A percentile compares a stretch with the other conserved stretches of the same genome.
phyloP scores from a whole-genome alignment of 2,329 filamentous ascomycete species.

The Mycosphaerella sp. region DNA sequence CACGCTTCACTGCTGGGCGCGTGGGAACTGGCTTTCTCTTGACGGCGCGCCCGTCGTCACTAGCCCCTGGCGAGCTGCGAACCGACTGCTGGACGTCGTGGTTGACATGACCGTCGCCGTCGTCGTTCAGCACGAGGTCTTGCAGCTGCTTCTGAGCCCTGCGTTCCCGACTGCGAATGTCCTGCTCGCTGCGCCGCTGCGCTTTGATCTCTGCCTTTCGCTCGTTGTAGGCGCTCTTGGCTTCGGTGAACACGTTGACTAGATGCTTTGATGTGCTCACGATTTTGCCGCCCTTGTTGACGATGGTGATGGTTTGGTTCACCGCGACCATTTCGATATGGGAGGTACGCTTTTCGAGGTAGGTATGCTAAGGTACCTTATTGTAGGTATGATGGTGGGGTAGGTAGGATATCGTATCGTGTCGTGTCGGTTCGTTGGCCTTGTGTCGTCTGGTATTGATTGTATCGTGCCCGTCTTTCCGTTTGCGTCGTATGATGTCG shows the following conservation, averaged over 20 bases:
- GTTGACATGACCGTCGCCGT: constrained; percentile 17
- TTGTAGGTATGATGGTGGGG: too few relatives aligned
- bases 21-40: constrained; percentile 26
- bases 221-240: constrained; percentile 78
- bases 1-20: constrained; percentile 39
- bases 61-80: constrained; percentile 25
- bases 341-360: too few relatives aligned
- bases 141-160: constrained; percentile 54
- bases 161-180: constrained; percentile 41
- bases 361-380: too few relatives aligned
- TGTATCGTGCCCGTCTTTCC: too few relatives aligned
- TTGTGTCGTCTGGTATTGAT: too few relatives aligned
- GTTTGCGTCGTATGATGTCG: too few relatives aligned
- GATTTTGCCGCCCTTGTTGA: constrained; percentile 86
- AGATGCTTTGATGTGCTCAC: constrained; percentile 88
- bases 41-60: constrained; percentile 20
- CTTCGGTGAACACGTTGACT: constrained; percentile 85
- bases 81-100: constrained; percentile 16
- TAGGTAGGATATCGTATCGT: too few relatives aligned
- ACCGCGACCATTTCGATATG: constrained; percentile 25
- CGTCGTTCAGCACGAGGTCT: constrained; percentile 43
- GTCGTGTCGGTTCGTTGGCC: too few relatives aligned
- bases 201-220: constrained; percentile 76
- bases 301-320: constrained; percentile 75
- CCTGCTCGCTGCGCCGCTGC: constrained; percentile 55